A percentile compares a stretch with the other conserved stretches of the same genome.
phyloP scores from a whole-genome alignment of 352 stramenopile genomes.

The Globisporangium nodosum region DNA sequence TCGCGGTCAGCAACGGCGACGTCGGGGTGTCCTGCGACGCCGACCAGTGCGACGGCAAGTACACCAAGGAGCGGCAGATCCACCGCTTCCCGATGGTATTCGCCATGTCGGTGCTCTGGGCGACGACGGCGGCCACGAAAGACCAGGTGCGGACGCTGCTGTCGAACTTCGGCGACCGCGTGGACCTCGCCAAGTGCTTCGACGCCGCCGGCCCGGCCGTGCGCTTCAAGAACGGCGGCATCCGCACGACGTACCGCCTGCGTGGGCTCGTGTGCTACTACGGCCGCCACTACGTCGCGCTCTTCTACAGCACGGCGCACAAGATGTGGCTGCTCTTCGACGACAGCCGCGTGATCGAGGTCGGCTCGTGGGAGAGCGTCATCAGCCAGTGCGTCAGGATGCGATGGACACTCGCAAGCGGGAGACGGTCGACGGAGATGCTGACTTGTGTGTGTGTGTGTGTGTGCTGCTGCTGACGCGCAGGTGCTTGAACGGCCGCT shows the following conservation, averaged over 20 bases:
- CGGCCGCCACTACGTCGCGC: slow-evolving; percentile 71
- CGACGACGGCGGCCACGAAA: slow-evolving; percentile 64
- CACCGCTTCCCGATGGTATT: slow-evolving; percentile 85
- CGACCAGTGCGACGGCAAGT: slow-evolving; percentile 49
- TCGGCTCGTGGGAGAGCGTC: slow-evolving; percentile 73
- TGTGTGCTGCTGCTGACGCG: neutral
- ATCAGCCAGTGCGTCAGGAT: slow-evolving; percentile 33
- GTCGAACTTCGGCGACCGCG: slow-evolving; percentile 51
- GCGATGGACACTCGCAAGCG: no score
- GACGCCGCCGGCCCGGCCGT: slow-evolving; percentile 59
- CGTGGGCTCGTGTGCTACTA: slow-evolving; percentile 86
- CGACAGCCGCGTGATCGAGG: slow-evolving; percentile 70
- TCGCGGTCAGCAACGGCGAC: slow-evolving; percentile 52
- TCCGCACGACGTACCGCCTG: slow-evolving; percentile 73
- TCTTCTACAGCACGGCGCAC: slow-evolving; percentile 84
- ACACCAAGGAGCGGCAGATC: slow-evolving; percentile 71
- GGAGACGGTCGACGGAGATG: neutral
- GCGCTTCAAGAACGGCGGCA: slow-evolving; percentile 60
- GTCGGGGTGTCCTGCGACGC: slow-evolving; percentile 52
- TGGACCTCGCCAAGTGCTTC: slow-evolving; percentile 76
- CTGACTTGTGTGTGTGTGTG: no score
- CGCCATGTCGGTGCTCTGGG: slow-evolving; percentile 79
- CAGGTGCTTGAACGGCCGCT: slow-evolving; percentile 69
- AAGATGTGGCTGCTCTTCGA: slow-evolving; percentile 87
- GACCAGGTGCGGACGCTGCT: slow-evolving; percentile 68